Conservation (phyloP, 768 basidiomycete genomes). For the Suillus tomentosus region DNA sequence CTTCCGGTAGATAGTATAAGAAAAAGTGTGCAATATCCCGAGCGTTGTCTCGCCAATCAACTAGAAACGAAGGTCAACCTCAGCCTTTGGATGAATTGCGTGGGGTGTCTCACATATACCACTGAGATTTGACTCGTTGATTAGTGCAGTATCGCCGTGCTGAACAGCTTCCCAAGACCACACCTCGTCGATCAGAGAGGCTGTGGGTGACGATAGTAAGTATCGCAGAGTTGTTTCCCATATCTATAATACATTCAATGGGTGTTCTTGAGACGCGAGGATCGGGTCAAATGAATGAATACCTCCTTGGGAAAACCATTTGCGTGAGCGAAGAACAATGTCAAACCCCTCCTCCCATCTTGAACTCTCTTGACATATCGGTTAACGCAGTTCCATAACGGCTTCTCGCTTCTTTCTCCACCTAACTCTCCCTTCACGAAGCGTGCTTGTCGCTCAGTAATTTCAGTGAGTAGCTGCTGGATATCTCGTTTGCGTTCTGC, state of each 20-base stretch:
- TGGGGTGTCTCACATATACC: conserved; percentile 52
- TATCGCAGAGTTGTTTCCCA: conserved; percentile 71
- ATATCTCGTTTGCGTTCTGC: conserved; percentile 17
- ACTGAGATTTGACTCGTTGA: conserved; percentile 62
- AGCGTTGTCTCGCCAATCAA: conserved; percentile 75
- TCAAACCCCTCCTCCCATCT: conserved; percentile 44
- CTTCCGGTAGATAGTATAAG: conserved; percentile 60
- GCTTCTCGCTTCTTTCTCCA: conserved; percentile 23
- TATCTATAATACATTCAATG: conserved; percentile 46
- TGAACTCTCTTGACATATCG: conserved; percentile 53
- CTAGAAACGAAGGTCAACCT: conserved; percentile 36
- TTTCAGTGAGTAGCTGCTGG: conserved; percentile 21
- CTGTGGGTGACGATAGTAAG: conserved; percentile 49
- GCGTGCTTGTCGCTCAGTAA: conserved; percentile 18
- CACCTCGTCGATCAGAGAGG: conserved; percentile 59
- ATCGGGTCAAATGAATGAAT: neutral
- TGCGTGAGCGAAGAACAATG: conserved; percentile 78
- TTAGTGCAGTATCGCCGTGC: conserved; percentile 79
- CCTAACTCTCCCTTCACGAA: conserved; percentile 22
- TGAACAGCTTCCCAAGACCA: conserved; percentile 86
- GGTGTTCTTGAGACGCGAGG: neutral
- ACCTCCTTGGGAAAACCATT: conserved; percentile 92
- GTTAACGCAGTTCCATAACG: conserved; percentile 74
- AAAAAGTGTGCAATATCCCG: conserved; percentile 83
- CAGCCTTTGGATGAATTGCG: neutral